These are phyloP conservation scores for Penicillium palitans DNA, from an alignment of 2,329 filamentous ascomycete species.

Conservation along the genomic window DNA sequence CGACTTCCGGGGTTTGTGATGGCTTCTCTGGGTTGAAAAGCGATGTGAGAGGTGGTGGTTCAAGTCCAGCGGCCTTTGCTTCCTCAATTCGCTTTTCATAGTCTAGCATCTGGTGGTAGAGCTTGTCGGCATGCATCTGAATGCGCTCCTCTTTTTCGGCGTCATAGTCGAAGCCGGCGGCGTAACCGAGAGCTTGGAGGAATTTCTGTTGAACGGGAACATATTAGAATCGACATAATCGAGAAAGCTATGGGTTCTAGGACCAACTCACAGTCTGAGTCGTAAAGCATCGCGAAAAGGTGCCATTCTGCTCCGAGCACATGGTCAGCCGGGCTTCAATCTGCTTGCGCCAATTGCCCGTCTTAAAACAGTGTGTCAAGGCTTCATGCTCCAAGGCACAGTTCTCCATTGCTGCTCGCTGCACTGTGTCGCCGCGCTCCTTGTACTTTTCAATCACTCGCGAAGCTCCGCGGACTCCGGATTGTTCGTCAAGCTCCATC, in stretches of 20 bases:
- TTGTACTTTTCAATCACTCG: slow-evolving; percentile 83
- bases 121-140: slow-evolving; percentile 90
- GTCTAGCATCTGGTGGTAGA: slow-evolving; percentile 83
- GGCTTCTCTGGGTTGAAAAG: slow-evolving; percentile 45
- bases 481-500: slow-evolving; percentile 62
- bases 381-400: slow-evolving; percentile 84
- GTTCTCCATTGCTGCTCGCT: slow-evolving; percentile 84
- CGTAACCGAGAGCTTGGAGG: slow-evolving; percentile 84
- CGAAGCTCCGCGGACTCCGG: slow-evolving; percentile 75
- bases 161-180: slow-evolving; percentile 65
- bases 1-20: slow-evolving; percentile 12
- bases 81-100: slow-evolving; percentile 75
- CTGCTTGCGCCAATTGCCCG: slow-evolving; percentile 65
- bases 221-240: background rate
- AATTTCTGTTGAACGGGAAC: slow-evolving; percentile 63
- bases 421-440: slow-evolving; percentile 74
- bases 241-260: background rate
- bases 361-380: slow-evolving; percentile 77
- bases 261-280: slow-evolving; percentile 70
- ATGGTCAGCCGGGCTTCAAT: slow-evolving; percentile 61
- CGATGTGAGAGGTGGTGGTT: slow-evolving; percentile 46
- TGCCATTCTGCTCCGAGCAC: slow-evolving; percentile 74
- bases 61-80: slow-evolving; percentile 46
- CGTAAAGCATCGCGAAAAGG: slow-evolving; percentile 82
- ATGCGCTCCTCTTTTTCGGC: slow-evolving; percentile 77